Evolutionary conservation across 2,329 filamentous ascomycete species (phyloP), one percentile per base, ranked within the genome.

Genomic region (Cadophora malorum): DNA sequence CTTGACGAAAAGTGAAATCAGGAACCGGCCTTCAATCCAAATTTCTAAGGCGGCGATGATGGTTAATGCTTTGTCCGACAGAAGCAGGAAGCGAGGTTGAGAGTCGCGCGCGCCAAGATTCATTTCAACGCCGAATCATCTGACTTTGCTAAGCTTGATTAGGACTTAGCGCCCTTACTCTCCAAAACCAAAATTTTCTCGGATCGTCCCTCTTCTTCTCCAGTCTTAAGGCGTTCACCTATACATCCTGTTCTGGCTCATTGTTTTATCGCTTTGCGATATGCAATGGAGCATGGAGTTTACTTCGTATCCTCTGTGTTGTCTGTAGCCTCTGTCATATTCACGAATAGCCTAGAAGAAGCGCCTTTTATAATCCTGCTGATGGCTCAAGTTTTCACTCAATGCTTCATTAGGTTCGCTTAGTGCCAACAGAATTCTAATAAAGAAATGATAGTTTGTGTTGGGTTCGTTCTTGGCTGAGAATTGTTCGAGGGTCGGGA

Each of bases 361-460:
- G 64, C 67, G 72, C 73, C 75, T 74, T 76, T 76, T 74, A 75
- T 74, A 76, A 76, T 76, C 73, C 73, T 74, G 74, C 52, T 71
- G 68, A 70, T 66, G 72, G 71, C 72, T 74, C 69, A 70, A 74
- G 73, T 69, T 68, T 67, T 69, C 61, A 55, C 71, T 74, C 68
- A 53, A 67, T 73, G 72, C 62, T 63, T 71, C 67, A 64, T 50
- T 68, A 68, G 75, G 73, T 76, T 76, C 75, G 75, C 75, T 76
- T 74, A 71, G 75, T 74, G 74, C 74, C 70, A 69, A 76, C 74
- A 76, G 71, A 56, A 25, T 21, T 23, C 60, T 66, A 31, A 45
- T 53, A 50, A 45, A 28, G n/a, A 28, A 19, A 16, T 16, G 23
- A 60, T 23, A 8, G 21, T 59, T 41, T 4, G 33, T 47, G 45